phyloP scores from a whole-genome alignment of 768 basidiomycete genomes.

The Botryobasidium botryosum region DNA sequence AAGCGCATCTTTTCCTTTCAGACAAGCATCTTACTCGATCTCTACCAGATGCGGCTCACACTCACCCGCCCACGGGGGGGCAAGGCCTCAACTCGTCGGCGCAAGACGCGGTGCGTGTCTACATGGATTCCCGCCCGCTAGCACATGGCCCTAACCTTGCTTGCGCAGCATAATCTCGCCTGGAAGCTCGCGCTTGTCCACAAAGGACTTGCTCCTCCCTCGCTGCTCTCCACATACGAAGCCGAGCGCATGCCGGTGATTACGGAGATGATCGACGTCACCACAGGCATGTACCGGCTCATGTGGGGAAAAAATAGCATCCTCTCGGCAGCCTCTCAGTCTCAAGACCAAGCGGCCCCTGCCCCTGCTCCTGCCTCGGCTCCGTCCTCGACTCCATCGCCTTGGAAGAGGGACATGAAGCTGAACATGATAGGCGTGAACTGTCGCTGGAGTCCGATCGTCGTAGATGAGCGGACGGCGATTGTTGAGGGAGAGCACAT shows the following conservation, averaged over 20 bases:
- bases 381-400: no score
- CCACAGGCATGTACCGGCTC: no score
- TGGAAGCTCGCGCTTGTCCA: background rate
- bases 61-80: conserved; percentile 28
- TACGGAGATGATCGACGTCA: no score
- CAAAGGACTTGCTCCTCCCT: background rate
- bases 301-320: no score
- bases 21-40: no score
- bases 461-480: conserved; percentile 30
- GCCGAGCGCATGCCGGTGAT: background rate
- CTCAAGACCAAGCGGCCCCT: no score
- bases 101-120: conserved; percentile 23
- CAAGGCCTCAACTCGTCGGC: conserved; percentile 26
- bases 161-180: background rate
- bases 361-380: no score
- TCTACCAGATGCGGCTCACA: conserved; percentile 31
- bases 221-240: background rate
- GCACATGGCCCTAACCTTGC: background rate
- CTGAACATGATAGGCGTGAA: conserved; percentile 38
- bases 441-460: conserved; percentile 33
- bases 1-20: conserved; percentile 1
- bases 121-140: background rate
- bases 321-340: no score
- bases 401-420: no score
- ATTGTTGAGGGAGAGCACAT: conserved; percentile 9